phyloP scores from a whole-genome alignment of 805 yeast genomes.

The Yueomyces sinensis region DNA sequence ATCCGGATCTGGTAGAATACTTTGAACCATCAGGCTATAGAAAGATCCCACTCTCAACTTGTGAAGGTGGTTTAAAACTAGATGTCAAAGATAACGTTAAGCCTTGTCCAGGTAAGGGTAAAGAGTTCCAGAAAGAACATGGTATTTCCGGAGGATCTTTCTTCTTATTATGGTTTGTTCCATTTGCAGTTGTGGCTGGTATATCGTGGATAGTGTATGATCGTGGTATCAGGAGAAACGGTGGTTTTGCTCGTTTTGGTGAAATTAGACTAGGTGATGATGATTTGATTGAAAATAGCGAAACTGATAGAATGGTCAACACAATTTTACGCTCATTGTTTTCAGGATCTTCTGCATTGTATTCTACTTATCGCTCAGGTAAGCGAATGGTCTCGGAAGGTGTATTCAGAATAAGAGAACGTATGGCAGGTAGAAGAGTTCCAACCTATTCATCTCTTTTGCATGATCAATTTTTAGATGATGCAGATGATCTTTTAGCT shows the following conservation, averaged over 20 bases:
- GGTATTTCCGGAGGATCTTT: constrained; percentile 43
- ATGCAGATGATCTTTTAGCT: constrained; percentile 23
- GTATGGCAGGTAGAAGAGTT: constrained; percentile 18
- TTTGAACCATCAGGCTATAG: constrained; percentile 91
- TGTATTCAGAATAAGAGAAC: constrained; percentile 10
- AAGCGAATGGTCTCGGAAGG: constrained; percentile 7
- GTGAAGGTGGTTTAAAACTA: constrained; percentile 64
- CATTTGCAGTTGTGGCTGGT: constrained; percentile 37
- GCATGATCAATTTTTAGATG: constrained; percentile 24
- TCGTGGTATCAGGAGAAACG: constrained; percentile 66
- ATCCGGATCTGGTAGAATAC: constrained; percentile 47
- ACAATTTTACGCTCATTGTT: constrained; percentile 34
- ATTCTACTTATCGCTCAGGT: neutral
- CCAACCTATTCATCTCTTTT: constrained; percentile 22
- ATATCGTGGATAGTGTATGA: constrained; percentile 66
- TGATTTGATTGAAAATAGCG: constrained; percentile 50
- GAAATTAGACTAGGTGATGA: constrained; percentile 77
- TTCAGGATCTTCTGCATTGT: constrained; percentile 8
- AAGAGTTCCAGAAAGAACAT: constrained; percentile 42
- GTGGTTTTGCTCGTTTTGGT: constrained; percentile 67
- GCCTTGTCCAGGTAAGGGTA: constrained; percentile 83
- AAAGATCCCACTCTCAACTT: constrained; percentile 70
- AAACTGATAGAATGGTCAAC: constrained; percentile 46
- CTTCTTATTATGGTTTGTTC: constrained; percentile 41
- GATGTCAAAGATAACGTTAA: constrained; percentile 45